Evolutionary conservation across 768 basidiomycete species (phyloP).

Genomic region (Cantharellus cinnabarinus): DNA sequence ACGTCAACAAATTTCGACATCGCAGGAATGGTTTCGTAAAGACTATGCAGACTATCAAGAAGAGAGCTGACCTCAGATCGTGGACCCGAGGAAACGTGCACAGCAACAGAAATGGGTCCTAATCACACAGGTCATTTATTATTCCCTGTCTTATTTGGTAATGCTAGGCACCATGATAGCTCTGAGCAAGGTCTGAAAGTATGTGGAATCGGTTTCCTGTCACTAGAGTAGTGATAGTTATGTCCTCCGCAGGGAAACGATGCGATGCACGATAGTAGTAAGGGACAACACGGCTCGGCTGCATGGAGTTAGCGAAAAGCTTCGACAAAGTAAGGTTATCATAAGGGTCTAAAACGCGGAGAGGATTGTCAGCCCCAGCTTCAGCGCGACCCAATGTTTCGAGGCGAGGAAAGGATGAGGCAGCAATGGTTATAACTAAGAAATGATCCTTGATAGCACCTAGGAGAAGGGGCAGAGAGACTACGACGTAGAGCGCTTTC

Average conservation of each 20-base stretch:
- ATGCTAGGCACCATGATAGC: slow-evolving; percentile 41
- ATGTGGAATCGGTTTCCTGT: slow-evolving; percentile 61
- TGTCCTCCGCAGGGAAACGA: slow-evolving; percentile 36
- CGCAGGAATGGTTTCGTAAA: slow-evolving; percentile 44
- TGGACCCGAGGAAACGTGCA: slow-evolving; percentile 30
- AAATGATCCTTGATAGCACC: too few relatives aligned
- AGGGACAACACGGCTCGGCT: slow-evolving; percentile 56
- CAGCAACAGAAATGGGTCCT: slow-evolving; percentile 74
- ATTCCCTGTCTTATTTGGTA: neutral
- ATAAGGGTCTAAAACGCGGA: too few relatives aligned
- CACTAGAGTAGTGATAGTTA: slow-evolving; percentile 71
- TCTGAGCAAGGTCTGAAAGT: slow-evolving; percentile 47
- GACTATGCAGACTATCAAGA: slow-evolving; percentile 39
- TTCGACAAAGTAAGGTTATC: slow-evolving; percentile 26
- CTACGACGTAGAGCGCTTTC: too few relatives aligned
- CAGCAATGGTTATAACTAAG: too few relatives aligned
- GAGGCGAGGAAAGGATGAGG: too few relatives aligned
- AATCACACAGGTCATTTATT: neutral
- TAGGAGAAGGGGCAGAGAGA: too few relatives aligned
- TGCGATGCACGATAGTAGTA: slow-evolving; percentile 58
- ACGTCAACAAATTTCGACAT: slow-evolving; percentile 61
- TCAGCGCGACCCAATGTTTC: too few relatives aligned
- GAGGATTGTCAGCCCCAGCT: too few relatives aligned
- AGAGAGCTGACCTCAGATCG: slow-evolving; percentile 26
- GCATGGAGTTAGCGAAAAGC: slow-evolving; percentile 46